Evolutionary conservation across 1,139 yeast genomes (phyloP).

Genomic region (Taphrina confusa): DNA sequence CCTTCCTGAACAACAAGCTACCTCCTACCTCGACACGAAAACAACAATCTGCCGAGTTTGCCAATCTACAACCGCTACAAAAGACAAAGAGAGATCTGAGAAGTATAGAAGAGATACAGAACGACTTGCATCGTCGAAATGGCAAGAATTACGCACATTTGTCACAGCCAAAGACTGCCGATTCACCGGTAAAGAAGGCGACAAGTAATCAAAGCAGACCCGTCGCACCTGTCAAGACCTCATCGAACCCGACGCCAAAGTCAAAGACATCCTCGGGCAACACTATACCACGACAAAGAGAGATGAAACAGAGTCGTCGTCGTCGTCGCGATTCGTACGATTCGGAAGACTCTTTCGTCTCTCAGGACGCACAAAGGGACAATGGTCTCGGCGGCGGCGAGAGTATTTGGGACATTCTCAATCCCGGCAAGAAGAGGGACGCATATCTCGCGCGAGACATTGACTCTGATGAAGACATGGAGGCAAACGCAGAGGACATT

Average conservation of each 20-base stretch:
- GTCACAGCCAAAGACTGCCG: neutral
- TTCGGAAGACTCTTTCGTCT: slow-evolving; percentile 3
- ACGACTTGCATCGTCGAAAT: slow-evolving; percentile 26
- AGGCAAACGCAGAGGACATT: slow-evolving; percentile 87
- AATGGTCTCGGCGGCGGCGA: slow-evolving; percentile 21
- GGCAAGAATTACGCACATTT: slow-evolving; percentile 28
- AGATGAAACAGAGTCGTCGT: too few relatives aligned
- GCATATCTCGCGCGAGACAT: slow-evolving; percentile 48
- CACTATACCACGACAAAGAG: too few relatives aligned
- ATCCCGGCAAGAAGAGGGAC: slow-evolving; percentile 53
- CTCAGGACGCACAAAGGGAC: neutral
- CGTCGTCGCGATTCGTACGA: slow-evolving; percentile 9
- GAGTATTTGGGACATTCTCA: slow-evolving; percentile 74
- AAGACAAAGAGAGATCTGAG: slow-evolving; percentile 28
- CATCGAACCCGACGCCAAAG: too few relatives aligned
- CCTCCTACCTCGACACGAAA: neutral
- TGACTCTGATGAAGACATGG: slow-evolving; percentile 79
- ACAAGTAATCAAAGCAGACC: too few relatives aligned
- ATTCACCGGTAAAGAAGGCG: too few relatives aligned
- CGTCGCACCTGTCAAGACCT: too few relatives aligned
- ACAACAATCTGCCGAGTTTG: neutral
- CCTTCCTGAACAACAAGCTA: neutral
- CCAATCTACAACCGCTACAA: slow-evolving; percentile 22
- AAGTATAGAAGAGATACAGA: slow-evolving; percentile 33
- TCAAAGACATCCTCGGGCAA: too few relatives aligned